Evolutionary conservation across 202 grass and related monocot genomes (phyloP).

Genomic region (Setaria viridis): DNA sequence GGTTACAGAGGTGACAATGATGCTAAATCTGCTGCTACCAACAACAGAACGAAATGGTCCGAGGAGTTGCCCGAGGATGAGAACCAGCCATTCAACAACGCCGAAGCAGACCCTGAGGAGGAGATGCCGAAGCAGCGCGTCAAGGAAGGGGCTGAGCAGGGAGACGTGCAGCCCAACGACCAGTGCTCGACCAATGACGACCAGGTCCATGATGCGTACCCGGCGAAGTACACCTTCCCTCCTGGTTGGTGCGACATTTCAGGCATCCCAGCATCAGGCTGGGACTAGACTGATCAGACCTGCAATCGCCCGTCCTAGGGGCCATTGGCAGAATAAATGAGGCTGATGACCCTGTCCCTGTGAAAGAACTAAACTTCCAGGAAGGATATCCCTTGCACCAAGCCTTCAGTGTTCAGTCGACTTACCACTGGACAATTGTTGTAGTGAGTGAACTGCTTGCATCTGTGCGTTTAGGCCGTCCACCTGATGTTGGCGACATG

Average conservation of each 20-base stretch:
- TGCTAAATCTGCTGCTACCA: conserved; percentile 1
- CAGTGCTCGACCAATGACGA: not conserved
- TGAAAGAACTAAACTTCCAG: conserved; percentile 15
- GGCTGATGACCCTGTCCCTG: conserved; percentile 17
- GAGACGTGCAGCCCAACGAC: not conserved
- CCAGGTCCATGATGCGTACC: not conserved
- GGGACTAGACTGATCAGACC: conserved; percentile 57
- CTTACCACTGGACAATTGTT: not conserved
- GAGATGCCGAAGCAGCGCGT: conserved; percentile 9
- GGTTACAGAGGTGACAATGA: conserved; percentile 4
- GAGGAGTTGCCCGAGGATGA: conserved; percentile 39
- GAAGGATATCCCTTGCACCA: not conserved
- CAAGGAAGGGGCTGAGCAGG: conserved; percentile 42
- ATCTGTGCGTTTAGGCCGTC: conserved; percentile 5
- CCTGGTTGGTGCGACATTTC: conserved; percentile 59
- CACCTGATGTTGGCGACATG: not conserved
- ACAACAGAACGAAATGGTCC: not conserved
- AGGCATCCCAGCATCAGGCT: conserved; percentile 60
- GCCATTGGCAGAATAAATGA: conserved; percentile 9
- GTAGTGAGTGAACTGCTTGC: not conserved
- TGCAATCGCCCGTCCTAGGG: not conserved
- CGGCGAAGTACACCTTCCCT: conserved; percentile 44
- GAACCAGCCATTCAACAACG: conserved; percentile 28
- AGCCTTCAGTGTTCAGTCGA: conserved; percentile 37
- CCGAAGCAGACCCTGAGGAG: conserved; percentile 25